Evolutionary conservation across 345 rosid species (phyloP), one percentile per base, ranked within the genome.

Genomic region (Physaria fendleri): DNA sequence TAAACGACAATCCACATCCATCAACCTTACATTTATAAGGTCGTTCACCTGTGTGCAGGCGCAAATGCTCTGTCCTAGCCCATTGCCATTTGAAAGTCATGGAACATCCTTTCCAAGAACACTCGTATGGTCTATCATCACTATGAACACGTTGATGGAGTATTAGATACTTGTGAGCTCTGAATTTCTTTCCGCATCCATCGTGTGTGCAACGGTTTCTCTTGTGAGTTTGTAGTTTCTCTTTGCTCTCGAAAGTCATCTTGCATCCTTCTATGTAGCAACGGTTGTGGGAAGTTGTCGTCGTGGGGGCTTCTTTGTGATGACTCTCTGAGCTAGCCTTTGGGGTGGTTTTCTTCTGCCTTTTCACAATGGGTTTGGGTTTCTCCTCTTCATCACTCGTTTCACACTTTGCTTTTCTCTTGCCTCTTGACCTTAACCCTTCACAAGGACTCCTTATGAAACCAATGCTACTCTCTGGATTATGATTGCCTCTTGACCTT

Each of bases 51-150:
- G 96, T 93, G 72, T 93, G 99, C 59, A 93, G 82, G 46, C 99
- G 78, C 45, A 89, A 75, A 75, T 93, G 99, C 79, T 93, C 99
- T 0, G 95, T 93, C 80, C 99, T 85, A 9, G 99, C 99, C 99
- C 99, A 93, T 4, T 89, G 95, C 99, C 99, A 93, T 79, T 93
- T 89, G 80, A 93, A 93, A 4, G 91, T 75, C 96, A 81, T 82
- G n/a, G 78, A 38, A 56, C 99, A 93, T 17, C 88, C 99, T 66
- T 89, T 64, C 97, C 95, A 93, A 0, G 92, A 82, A 66, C 99
- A 93, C 61, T 68, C 78, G 37, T 85, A 82, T 8, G 99, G 99
- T 71, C 96, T 74, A 5, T 83, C 84, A 57, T 89, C 96, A 18
- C 82, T 91, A 10, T 93, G 99, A 41, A 93, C 99, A 3, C 96